A percentile compares a stretch with the other conserved stretches of the same genome.
Evolutionary conservation across 192 early-diverging fungal genomes (phyloP).

Genomic region (Coemansia nantahalensis): DNA sequence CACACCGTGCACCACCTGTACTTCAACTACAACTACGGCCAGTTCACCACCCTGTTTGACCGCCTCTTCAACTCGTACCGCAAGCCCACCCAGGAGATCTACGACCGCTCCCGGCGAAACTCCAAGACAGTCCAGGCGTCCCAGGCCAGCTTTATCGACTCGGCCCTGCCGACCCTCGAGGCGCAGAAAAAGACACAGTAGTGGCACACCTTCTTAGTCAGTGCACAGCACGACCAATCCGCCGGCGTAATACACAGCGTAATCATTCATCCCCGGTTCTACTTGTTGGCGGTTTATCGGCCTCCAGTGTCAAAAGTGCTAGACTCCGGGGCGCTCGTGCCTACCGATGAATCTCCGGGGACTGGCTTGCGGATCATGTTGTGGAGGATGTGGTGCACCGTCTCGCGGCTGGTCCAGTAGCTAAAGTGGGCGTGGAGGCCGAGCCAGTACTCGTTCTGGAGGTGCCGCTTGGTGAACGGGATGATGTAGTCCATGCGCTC

Average conservation of each 20-base stretch:
- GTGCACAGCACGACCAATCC: too few relatives aligned
- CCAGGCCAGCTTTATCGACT: conserved; percentile 64
- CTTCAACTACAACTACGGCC: conserved; percentile 99
- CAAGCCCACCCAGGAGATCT: conserved; percentile 65
- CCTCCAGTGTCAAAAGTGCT: too few relatives aligned
- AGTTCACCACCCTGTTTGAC: conserved; percentile 98
- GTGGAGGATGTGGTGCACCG: conserved; percentile 45
- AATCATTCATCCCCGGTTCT: too few relatives aligned
- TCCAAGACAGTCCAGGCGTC: conserved; percentile 62
- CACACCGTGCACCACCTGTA: conserved; percentile 98
- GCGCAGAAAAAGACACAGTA: conserved; percentile 18
- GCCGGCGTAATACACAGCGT: too few relatives aligned
- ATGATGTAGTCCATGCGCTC: conserved; percentile 56
- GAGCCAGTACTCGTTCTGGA: conserved; percentile 54
- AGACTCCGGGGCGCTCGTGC: too few relatives aligned
- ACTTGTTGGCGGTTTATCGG: too few relatives aligned
- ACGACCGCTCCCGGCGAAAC: conserved; percentile 58
- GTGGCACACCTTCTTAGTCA: too few relatives aligned
- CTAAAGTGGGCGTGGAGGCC: conserved; percentile 49
- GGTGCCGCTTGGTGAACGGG: conserved; percentile 37
- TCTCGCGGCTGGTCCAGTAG: conserved; percentile 51
- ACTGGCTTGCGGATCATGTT: conserved; percentile 25
- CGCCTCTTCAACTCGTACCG: conserved; percentile 67
- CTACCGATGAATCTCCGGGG: too few relatives aligned
- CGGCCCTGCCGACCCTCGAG: conserved; percentile 34